Percentiles rank a stretch among this genome's conserved stretches.
Evolutionary conservation across 2,329 filamentous ascomycete genomes (phyloP).

Genomic region (Teratosphaeria zuluensis): DNA sequence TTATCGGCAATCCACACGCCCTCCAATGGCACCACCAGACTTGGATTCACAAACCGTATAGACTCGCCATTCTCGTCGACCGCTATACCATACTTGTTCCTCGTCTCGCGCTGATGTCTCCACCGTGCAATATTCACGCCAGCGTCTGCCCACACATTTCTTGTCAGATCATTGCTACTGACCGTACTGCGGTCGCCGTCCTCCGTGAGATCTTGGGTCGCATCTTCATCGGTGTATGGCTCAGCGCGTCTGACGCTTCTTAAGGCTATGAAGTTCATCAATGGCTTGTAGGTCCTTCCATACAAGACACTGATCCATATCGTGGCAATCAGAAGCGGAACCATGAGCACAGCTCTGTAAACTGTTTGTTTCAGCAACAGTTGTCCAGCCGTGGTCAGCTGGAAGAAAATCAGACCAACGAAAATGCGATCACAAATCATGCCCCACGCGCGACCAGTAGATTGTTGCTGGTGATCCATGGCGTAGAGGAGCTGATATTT

Average conservation of each 20-base stretch:
- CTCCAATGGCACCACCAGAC: constrained; percentile 48
- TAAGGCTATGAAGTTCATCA: constrained; percentile 87
- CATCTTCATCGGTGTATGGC: constrained; percentile 32
- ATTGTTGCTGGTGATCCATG: constrained; percentile 94
- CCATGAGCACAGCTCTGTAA: constrained; percentile 59
- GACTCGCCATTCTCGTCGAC: constrained; percentile 67
- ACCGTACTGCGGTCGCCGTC: constrained; percentile 9
- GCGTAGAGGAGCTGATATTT: constrained; percentile 97
- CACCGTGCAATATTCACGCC: constrained; percentile 7
- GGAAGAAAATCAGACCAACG: constrained; percentile 77
- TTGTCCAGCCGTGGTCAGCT: constrained; percentile 81
- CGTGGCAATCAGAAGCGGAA: constrained; percentile 69
- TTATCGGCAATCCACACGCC: constrained; percentile 22
- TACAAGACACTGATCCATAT: constrained; percentile 87
- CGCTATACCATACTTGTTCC: constrained; percentile 43
- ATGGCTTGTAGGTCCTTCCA: constrained; percentile 67
- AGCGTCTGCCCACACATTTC: constrained; percentile 29
- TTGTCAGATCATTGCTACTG: constrained; percentile 21
- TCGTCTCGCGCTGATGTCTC: constrained; percentile 11
- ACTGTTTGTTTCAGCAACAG: constrained; percentile 67
- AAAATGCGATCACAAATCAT: constrained; percentile 93
- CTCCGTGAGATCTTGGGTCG: constrained; percentile 10
- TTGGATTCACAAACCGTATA: constrained; percentile 66
- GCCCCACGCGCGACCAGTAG: constrained; percentile 86
- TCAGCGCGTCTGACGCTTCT: constrained; percentile 65